Evolutionary conservation across 2,329 filamentous ascomycete species (phyloP).

Genomic region (Pseudohalonectria lignicola): DNA sequence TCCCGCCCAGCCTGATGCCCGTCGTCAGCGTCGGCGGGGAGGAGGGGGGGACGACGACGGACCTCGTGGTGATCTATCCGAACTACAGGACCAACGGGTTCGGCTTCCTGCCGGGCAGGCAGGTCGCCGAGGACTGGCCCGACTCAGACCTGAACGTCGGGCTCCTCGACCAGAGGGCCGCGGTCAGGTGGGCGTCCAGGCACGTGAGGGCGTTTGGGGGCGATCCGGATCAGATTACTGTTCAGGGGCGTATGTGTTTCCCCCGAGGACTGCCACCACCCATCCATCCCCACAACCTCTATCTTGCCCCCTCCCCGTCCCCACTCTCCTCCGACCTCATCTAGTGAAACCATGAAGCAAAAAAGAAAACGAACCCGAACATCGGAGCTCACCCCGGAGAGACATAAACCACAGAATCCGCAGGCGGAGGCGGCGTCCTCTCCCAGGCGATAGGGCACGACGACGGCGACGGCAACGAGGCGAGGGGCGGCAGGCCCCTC

Average conservation of each 20-base stretch:
- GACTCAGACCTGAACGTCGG: slow-evolving; percentile 38
- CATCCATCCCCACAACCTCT: background rate
- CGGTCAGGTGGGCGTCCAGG: slow-evolving; percentile 33
- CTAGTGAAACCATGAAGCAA: too few relatives aligned
- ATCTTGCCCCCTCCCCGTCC: background rate
- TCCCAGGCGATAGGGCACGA: slow-evolving; percentile 36
- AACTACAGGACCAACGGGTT: slow-evolving; percentile 49
- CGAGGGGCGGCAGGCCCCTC: slow-evolving; percentile 3
- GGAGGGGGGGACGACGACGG: slow-evolving; percentile 20
- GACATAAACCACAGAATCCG: slow-evolving; percentile 32
- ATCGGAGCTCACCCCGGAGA: too few relatives aligned
- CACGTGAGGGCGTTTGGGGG: slow-evolving; percentile 36
- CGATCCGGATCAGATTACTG: slow-evolving; percentile 31
- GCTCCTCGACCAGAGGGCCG: slow-evolving; percentile 37
- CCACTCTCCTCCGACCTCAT: background rate
- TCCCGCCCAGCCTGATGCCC: slow-evolving; percentile 46
- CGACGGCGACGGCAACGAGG: background rate
- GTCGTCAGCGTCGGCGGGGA: slow-evolving; percentile 39
- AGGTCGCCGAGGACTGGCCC: slow-evolving; percentile 26
- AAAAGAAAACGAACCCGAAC: too few relatives aligned
- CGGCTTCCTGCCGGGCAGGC: slow-evolving; percentile 39
- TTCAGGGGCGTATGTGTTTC: slow-evolving; percentile 31
- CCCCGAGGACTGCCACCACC: too few relatives aligned
- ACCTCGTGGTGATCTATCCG: slow-evolving; percentile 31
- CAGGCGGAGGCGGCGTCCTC: slow-evolving; percentile 40